Conservation (phyloP, 2,329 filamentous ascomycete genomes). For the Talaromyces sp. region DNA sequence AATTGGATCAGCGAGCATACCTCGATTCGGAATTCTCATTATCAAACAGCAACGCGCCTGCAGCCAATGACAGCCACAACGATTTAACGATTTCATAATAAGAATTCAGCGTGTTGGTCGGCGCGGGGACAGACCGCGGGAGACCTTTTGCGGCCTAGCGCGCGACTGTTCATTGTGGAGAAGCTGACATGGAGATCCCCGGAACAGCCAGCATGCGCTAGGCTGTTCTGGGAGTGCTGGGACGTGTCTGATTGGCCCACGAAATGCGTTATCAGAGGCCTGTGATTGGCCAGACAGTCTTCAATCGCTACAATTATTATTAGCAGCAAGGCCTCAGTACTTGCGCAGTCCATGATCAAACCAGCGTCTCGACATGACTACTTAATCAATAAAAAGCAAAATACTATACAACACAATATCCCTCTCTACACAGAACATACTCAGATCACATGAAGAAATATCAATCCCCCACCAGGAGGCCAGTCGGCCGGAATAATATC, state of each 20-base stretch:
- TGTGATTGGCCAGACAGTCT: constrained; percentile 4
- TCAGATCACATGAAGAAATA: no score
- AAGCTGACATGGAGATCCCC: constrained; percentile 5
- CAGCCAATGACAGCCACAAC: background rate
- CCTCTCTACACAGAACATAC: background rate
- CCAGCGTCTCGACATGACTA: no score
- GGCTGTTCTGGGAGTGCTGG: background rate
- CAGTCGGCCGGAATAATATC: background rate
- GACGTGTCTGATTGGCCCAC: constrained; percentile 5
- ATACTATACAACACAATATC: no score
- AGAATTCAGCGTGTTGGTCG: background rate
- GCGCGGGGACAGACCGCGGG: background rate
- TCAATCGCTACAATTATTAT: background rate
- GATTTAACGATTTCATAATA: background rate
- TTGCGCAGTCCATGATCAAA: no score
- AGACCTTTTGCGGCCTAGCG: background rate
- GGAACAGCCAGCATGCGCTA: constrained; percentile 4
- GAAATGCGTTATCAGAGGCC: constrained; percentile 4
- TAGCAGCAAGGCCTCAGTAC: no score
- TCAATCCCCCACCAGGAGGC: background rate
- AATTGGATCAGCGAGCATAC: background rate
- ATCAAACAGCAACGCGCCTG: background rate
- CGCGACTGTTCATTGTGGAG: background rate
- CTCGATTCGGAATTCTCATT: constrained; percentile 4
- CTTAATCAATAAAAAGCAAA: no score